A percentile compares a stretch with the other conserved stretches of the same genome.
Conservation (phyloP, 352 stramenopile genomes). For the Stramenopiles sp. region DNA sequence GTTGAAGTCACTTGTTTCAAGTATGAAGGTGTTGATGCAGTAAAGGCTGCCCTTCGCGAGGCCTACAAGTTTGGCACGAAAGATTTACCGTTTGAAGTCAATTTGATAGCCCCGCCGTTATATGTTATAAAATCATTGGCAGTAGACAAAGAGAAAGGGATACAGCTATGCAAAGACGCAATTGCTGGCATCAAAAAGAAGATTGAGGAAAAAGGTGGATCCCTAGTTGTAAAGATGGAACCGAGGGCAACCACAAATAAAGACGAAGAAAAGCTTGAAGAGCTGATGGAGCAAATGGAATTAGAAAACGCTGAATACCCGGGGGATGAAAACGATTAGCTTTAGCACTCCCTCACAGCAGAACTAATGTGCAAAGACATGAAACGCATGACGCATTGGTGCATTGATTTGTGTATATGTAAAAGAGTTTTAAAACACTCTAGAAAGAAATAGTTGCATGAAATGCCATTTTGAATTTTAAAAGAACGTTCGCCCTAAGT, state of each 20-base stretch:
- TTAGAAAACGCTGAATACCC: slow-evolving; percentile 95
- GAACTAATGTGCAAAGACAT: too few relatives aligned
- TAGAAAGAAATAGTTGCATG: too few relatives aligned
- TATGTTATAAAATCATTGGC: slow-evolving; percentile 98
- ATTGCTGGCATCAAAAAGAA: slow-evolving; percentile 80
- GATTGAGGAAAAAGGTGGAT: slow-evolving; percentile 84
- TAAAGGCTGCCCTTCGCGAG: slow-evolving; percentile 81
- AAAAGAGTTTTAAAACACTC: too few relatives aligned
- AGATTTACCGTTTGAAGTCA: slow-evolving; percentile 86
- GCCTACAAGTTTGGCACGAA: slow-evolving; percentile 55
- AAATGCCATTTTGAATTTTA: too few relatives aligned
- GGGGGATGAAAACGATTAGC: too few relatives aligned
- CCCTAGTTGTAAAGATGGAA: slow-evolving; percentile 89
- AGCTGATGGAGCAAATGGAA: slow-evolving; percentile 96
- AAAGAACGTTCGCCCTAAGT: too few relatives aligned
- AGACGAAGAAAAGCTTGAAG: slow-evolving; percentile 94
- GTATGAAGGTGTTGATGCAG: slow-evolving; percentile 97
- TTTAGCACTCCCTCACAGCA: too few relatives aligned
- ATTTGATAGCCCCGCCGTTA: slow-evolving; percentile 94
- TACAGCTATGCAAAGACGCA: slow-evolving; percentile 79
- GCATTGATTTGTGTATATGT: too few relatives aligned
- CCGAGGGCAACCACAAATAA: slow-evolving; percentile 94
- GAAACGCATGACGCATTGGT: too few relatives aligned
- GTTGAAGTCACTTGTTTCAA: slow-evolving; percentile 99
- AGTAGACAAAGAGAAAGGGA: slow-evolving; percentile 89